Evolutionary conservation across 345 rosid species (phyloP).

Genomic region (Xanthoceras sorbifolium): DNA sequence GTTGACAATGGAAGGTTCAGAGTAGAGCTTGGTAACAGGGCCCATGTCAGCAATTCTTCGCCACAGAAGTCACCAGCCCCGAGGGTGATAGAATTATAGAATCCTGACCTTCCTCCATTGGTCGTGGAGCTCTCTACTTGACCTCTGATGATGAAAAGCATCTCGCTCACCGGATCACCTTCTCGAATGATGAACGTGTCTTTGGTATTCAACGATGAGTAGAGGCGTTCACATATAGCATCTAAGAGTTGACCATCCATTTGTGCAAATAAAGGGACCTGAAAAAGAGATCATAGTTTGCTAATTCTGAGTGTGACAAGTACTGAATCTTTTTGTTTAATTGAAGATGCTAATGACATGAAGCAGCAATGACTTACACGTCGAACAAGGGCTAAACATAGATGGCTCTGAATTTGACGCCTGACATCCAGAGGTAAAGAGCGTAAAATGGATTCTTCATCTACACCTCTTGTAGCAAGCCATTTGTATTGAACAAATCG

Average conservation of each 20-base stretch:
- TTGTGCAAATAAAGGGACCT: slow-evolving; percentile 88
- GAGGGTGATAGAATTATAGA: slow-evolving; percentile 74
- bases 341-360: neutral
- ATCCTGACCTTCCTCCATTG: slow-evolving; percentile 78
- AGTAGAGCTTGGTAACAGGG: slow-evolving; percentile 50
- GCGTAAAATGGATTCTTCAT: slow-evolving; percentile 72
- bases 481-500: slow-evolving; percentile 81
- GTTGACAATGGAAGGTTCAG: slow-evolving; percentile 72
- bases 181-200: slow-evolving; percentile 64
- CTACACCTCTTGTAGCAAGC: slow-evolving; percentile 82
- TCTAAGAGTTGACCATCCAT: slow-evolving; percentile 88
- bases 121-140: slow-evolving; percentile 85
- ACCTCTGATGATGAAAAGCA: slow-evolving; percentile 92
- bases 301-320: neutral
- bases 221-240: slow-evolving; percentile 83
- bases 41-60: slow-evolving; percentile 90
- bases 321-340: neutral
- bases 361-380: slow-evolving; percentile 48
- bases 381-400: slow-evolving; percentile 82
- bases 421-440: slow-evolving; percentile 77
- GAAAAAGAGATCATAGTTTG: too few species aligned
- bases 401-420: slow-evolving; percentile 76
- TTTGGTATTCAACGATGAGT: slow-evolving; percentile 68
- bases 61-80: slow-evolving; percentile 84
- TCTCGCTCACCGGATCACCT: slow-evolving; percentile 87